Evolutionary conservation across 2,329 filamentous ascomycete genomes (phyloP).

Genomic region (Calonectria montana): DNA sequence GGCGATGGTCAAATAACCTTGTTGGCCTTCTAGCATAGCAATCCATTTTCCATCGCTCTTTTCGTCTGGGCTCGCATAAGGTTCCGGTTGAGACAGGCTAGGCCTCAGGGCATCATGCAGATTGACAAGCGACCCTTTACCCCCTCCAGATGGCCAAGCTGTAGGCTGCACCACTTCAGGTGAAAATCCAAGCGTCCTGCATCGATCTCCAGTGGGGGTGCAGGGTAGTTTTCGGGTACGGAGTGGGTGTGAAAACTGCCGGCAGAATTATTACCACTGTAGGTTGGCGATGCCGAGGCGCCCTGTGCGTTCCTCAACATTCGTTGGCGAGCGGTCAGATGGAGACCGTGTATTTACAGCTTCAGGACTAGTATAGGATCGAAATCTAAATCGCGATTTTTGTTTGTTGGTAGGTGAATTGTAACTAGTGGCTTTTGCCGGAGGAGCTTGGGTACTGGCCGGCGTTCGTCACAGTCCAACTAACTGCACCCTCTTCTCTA

Average conservation of each 20-base stretch:
- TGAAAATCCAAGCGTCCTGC: slow-evolving; percentile 7
- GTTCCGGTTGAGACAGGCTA: slow-evolving; percentile 10
- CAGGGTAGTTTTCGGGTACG: slow-evolving; percentile 3
- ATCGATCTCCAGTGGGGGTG: background rate
- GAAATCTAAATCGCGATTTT: background rate
- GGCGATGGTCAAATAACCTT: background rate
- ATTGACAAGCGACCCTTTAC: background rate
- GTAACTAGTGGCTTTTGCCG: background rate
- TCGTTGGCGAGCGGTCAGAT: background rate
- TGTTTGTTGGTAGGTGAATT: background rate
- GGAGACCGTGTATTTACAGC: background rate
- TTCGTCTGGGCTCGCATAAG: background rate
- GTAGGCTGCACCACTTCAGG: slow-evolving; percentile 1
- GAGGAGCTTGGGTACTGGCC: background rate
- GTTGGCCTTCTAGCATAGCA: background rate
- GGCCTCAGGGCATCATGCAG: background rate
- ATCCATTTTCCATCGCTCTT: background rate
- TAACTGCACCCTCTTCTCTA: background rate
- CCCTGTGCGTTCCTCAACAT: background rate
- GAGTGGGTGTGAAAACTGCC: background rate
- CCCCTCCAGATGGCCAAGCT: slow-evolving; percentile 1
- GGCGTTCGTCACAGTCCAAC: background rate
- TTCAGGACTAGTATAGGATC: background rate
- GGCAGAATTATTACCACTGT: background rate
- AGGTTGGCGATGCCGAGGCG: background rate